Evolutionary conservation across 1,284 basidiomycete species (phyloP).

Genomic region (Jaminaea rosea): DNA sequence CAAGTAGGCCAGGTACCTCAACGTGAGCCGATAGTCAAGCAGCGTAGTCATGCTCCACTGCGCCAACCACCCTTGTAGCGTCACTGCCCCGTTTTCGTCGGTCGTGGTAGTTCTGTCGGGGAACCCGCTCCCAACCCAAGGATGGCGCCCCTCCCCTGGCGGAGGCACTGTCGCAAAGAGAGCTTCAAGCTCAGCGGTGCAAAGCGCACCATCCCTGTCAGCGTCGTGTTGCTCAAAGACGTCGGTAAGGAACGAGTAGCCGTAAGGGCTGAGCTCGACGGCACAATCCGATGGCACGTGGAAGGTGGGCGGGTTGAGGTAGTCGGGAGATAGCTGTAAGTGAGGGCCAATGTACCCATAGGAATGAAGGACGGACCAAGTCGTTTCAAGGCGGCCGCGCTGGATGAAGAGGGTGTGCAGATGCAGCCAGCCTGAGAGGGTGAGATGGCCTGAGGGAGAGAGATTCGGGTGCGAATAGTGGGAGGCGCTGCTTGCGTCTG

Average conservation of each 20-base stretch:
- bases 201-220: constrained; percentile 90
- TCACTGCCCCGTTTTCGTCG: constrained; percentile 80
- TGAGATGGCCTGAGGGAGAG: constrained; percentile 51
- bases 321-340: constrained; percentile 47
- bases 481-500: background rate
- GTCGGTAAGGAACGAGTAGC: constrained; percentile 95
- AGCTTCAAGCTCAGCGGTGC: constrained; percentile 71
- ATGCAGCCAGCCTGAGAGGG: constrained; percentile 85
- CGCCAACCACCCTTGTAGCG: constrained; percentile 92
- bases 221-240: constrained; percentile 95
- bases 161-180: constrained; percentile 87
- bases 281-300: constrained; percentile 87
- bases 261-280: constrained; percentile 82
- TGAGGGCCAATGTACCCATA: constrained; percentile 97
- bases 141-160: constrained; percentile 50
- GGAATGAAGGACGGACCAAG: constrained; percentile 88
- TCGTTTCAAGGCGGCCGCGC: constrained; percentile 88
- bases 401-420: constrained; percentile 96
- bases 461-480: background rate
- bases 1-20: constrained; percentile 91
- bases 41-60: constrained; percentile 99
- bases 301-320: constrained; percentile 58
- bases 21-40: constrained; percentile 77
- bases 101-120: constrained; percentile 68
- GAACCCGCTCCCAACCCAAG: constrained; percentile 38